Base-by-base conservation (phyloP, 495 filamentous ascomycete genomes). In the Neurospora sp. region DNA sequence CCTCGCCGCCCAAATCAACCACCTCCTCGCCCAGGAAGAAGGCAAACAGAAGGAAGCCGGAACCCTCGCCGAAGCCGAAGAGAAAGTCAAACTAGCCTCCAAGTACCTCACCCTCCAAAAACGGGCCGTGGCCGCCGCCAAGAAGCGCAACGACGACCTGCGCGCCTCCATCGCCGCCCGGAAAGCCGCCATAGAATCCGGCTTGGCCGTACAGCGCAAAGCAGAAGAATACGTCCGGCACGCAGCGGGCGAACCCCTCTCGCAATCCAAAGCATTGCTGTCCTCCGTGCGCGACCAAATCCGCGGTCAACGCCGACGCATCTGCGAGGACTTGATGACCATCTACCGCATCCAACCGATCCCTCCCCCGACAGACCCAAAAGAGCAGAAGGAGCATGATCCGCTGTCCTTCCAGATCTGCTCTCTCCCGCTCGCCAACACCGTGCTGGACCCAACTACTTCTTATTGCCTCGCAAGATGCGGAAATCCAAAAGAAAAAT, bases 321-420 rank as follows among this genome's bases (percentile, higher is more conserved):
- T 98, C 70, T 92, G 92, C 76, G 91, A 94, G 77, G 94, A 97
- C 75, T 84, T 98, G 0, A 81, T 89, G 27, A 79, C 81, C 14
- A 91, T 97, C 72, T 98, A 93, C 79, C 90, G 91, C 17, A 96
- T 98, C 72, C 87, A 89, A 14, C 90, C 94, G 0, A 84, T 87
- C 44, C 80, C 82, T 40, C 74, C 77, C 7, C 78, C 75, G 35
- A 77, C 82, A 14, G 48, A 59, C 10, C 20, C 48, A 4, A 22
- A 59, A 59, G 48, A 16, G 53, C 12, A 31, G 20, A 61, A 31
- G 8, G 27, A 61, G 12, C 53, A 61, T 4, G 53, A 61, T 3
- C 84, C 92, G 8, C 87, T 97, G 4, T 84, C 87, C 9, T 97
- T 97, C 80, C 90, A 87, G 40, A 93, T 97, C 72, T 90, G 90